Evolutionary conservation across 2,329 filamentous ascomycete genomes (phyloP).

Genomic region (Aureobasidium uvarum): DNA sequence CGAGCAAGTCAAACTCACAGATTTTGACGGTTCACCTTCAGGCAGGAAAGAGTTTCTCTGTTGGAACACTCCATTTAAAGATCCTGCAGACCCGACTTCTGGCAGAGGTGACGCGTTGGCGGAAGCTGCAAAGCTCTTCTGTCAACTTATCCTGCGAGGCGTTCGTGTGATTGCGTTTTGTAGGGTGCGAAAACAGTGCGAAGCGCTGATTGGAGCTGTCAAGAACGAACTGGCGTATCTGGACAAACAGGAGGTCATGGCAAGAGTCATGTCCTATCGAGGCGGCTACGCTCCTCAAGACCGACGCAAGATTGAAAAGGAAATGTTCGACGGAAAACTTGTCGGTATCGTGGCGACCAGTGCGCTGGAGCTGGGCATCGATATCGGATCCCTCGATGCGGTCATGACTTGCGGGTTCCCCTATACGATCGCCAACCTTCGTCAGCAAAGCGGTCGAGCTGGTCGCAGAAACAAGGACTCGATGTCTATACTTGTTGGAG

Average conservation of each 20-base stretch:
- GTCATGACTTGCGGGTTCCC: conserved; percentile 94
- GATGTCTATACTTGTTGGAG: conserved; percentile 82
- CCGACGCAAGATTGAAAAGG: conserved; percentile 78
- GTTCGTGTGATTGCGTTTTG: conserved; percentile 94
- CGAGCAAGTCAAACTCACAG: conserved; percentile 73
- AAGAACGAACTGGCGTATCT: conserved; percentile 72
- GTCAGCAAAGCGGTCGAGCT: conserved; percentile 91
- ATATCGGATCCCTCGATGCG: conserved; percentile 91
- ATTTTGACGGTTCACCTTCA: conserved; percentile 90
- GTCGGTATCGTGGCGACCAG: conserved; percentile 92
- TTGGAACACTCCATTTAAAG: conserved; percentile 96
- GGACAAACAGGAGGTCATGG: conserved; percentile 70
- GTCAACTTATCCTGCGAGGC: conserved; percentile 81
- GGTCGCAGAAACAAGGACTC: conserved; percentile 92
- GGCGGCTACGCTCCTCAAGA: conserved; percentile 94
- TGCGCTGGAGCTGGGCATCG: conserved; percentile 88
- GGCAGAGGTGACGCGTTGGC: conserved; percentile 78
- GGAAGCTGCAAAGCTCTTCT: conserved; percentile 88
- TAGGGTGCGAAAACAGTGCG: conserved; percentile 81
- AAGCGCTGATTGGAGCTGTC: conserved; percentile 76
- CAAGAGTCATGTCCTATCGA: conserved; percentile 89
- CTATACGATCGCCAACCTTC: conserved; percentile 89
- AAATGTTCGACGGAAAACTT: conserved; percentile 96
- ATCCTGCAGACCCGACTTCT: conserved; percentile 80
- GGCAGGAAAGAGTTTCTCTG: conserved; percentile 93